Base-by-base conservation (phyloP, 495 filamentous ascomycete species). In the Lichenothelia convexa region DNA sequence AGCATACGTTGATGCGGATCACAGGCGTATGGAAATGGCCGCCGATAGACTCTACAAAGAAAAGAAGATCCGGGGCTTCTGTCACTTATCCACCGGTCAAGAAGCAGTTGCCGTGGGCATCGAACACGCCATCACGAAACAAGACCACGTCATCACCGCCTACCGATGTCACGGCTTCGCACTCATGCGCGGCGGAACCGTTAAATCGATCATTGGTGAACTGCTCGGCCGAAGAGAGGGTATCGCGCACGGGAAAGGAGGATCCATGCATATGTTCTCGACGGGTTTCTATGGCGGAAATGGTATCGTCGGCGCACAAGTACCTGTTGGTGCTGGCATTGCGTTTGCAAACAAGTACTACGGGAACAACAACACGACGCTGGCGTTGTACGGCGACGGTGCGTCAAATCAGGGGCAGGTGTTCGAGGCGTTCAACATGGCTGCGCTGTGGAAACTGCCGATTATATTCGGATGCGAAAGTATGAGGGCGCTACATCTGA, bases 371-470 rank as follows among this genome's bases (percentile, higher is more conserved):
- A 84, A 80, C 55, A 81, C 80, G 34, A 81, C 80, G 38, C 70
- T 97, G 45, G 71, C 83, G 38, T 68, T 97, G 35, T 97, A 97
- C 58, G 89, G 87, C 68, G 89, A 97, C 49, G 89, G 89, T 64
- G 89, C 89, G 41, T 76, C 75, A 63, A 97, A 97, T 67, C 89
- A 97, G 69, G 89, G 89, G 46, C 89, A 97, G 62, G 91, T 97
- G 41, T 97, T 97, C 54, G 89, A 97, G 70, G 84, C 89, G 39
- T 97, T 93, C 73, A 97, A 97, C 75, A 97, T 97, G 89, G 89
- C 89, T 32, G 94, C 94, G 74, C 77, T 97, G 41, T 97, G 89
- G 89, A 87, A 89, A 39, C 62, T 97, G 16, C 89, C 89, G 27
- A 72, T 81, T 40, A 73, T 97, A 32, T 97, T 97, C 55, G 87